A percentile compares a stretch with the other conserved stretches of the same genome.
Evolutionary conservation across 2,329 filamentous ascomycete species (phyloP).

Genomic region (Verticillium longisporum): DNA sequence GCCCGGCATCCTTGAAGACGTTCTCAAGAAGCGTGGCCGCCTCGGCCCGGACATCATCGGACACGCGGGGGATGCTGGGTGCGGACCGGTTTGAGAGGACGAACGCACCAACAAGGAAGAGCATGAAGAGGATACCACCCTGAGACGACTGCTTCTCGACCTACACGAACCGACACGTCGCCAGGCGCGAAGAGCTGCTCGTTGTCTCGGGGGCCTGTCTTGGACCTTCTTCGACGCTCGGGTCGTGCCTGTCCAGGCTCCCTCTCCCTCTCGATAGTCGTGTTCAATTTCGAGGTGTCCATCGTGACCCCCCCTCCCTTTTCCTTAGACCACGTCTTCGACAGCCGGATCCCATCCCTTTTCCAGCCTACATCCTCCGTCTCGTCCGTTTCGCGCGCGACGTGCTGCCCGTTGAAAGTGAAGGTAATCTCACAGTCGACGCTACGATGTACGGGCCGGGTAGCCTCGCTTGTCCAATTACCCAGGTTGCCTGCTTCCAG

Average conservation of each 20-base stretch:
- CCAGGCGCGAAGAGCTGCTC: not conserved
- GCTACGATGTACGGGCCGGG: not conserved
- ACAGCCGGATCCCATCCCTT: not conserved
- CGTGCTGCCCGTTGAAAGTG: not conserved
- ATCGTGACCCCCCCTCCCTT: not conserved
- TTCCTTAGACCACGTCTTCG: not conserved
- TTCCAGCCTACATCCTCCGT: not conserved
- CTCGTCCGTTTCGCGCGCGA: not conserved
- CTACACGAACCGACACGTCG: constrained; percentile 16
- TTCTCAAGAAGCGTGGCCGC: constrained; percentile 72
- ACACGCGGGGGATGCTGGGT: constrained; percentile 69
- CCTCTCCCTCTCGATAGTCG: too few relatives aligned
- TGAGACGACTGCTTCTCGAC: constrained; percentile 64
- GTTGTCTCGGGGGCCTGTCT: not conserved
- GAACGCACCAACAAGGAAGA: constrained; percentile 92
- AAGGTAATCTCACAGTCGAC: not conserved
- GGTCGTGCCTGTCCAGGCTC: not conserved
- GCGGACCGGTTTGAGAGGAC: constrained; percentile 78
- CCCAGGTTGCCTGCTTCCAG: not conserved
- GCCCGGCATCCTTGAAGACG: constrained; percentile 74
- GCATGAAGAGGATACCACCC: constrained; percentile 83
- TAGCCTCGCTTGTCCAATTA: not conserved
- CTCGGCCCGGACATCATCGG: constrained; percentile 72
- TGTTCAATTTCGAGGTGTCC: not conserved
- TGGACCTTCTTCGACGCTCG: not conserved